Percentiles rank a stretch among this genome's conserved stretches.
Conservation (phyloP, 805 yeast genomes). For the Candida jianshihensis region DNA sequence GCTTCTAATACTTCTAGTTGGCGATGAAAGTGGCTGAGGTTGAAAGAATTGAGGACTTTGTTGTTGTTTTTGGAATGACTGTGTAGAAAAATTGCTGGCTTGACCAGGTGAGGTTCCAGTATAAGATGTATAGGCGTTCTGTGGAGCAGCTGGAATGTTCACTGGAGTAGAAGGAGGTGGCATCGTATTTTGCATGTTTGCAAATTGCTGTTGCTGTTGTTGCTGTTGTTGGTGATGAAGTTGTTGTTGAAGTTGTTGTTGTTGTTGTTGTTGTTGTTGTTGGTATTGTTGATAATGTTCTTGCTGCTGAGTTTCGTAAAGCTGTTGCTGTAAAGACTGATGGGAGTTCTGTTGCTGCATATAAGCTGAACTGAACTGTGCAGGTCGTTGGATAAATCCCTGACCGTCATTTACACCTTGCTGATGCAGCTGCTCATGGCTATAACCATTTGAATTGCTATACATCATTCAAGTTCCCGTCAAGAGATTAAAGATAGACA, state of each 20-base stretch:
- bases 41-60: conserved; percentile 22
- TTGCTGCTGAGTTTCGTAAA: conserved; percentile 26
- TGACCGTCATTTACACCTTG: conserved; percentile 12
- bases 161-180: conserved; percentile 21
- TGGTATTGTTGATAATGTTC: conserved; percentile 27
- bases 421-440: conserved; percentile 10
- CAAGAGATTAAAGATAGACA: too few species aligned
- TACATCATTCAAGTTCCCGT: background rate
- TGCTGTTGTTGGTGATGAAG: conserved; percentile 17
- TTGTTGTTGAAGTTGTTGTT: conserved; percentile 20
- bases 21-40: conserved; percentile 27
- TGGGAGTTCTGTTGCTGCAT: conserved; percentile 33
- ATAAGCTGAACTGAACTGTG: conserved; percentile 29
- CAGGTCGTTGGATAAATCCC: conserved; percentile 27
- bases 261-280: conserved; percentile 26
- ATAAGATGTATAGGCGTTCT: conserved; percentile 13
- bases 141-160: conserved; percentile 17
- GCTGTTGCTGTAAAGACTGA: conserved; percentile 32
- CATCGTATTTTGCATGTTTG: conserved; percentile 22
- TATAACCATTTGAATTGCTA: conserved; percentile 11
- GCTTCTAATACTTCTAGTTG: conserved; percentile 25
- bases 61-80: conserved; percentile 14
- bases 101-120: conserved; percentile 19
- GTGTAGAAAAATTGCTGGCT: conserved; percentile 9
- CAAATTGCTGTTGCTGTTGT: conserved; percentile 16